Percentiles rank a stretch among this genome's conserved stretches.
Evolutionary conservation across 495 filamentous ascomycete genomes (phyloP).

Genomic region (Achaetomiella virescens): DNA sequence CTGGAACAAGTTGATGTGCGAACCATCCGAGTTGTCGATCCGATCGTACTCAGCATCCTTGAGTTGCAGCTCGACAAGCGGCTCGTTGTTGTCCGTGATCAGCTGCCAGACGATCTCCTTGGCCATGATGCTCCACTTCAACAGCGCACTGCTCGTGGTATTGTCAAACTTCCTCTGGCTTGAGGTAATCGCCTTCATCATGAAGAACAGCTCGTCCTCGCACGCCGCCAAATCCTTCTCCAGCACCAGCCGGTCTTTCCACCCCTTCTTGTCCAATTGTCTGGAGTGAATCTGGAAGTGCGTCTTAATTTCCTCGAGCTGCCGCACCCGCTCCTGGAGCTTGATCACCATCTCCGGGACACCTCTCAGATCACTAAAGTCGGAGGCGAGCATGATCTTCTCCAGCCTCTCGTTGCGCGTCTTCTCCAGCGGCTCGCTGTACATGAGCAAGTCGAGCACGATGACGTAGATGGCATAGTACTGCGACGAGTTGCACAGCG

Average conservation of each 20-base stretch:
- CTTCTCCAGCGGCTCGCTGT: slow-evolving; percentile 93
- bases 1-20: slow-evolving; percentile 86
- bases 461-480: slow-evolving; percentile 98
- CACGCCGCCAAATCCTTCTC: slow-evolving; percentile 83
- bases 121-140: slow-evolving; percentile 85
- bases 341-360: slow-evolving; percentile 89
- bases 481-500: slow-evolving; percentile 89
- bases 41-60: slow-evolving; percentile 85
- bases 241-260: slow-evolving; percentile 78
- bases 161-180: slow-evolving; percentile 83
- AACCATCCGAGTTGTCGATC: slow-evolving; percentile 93
- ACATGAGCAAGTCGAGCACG: slow-evolving; percentile 86
- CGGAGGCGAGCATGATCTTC: slow-evolving; percentile 98
- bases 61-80: slow-evolving; percentile 89
- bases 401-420: slow-evolving; percentile 86
- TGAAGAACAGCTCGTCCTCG: slow-evolving; percentile 97
- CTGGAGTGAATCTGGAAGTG: slow-evolving; percentile 90
- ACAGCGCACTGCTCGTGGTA: slow-evolving; percentile 63
- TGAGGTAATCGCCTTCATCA: slow-evolving; percentile 99
- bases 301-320: slow-evolving; percentile 93
- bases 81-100: slow-evolving; percentile 74
- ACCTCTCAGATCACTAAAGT: slow-evolving; percentile 94
- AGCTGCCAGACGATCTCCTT: slow-evolving; percentile 96
- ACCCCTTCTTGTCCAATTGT: slow-evolving; percentile 80
- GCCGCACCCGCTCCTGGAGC: slow-evolving; percentile 85